Evolutionary conservation across 345 rosid genomes (phyloP).

Genomic region (Syzygium aqueum): DNA sequence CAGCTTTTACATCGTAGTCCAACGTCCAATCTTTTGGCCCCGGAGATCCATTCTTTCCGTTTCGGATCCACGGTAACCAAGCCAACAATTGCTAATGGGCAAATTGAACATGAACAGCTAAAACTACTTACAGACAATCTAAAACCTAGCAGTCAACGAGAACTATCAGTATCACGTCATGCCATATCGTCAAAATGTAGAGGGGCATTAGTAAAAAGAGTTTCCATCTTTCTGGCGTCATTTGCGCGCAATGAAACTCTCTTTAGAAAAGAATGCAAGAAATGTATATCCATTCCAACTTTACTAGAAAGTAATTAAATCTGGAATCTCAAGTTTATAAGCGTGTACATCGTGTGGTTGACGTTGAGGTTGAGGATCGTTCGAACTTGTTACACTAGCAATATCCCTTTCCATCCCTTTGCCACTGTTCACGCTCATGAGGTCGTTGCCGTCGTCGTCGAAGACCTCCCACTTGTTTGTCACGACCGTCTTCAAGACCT

Average conservation of each 20-base stretch:
- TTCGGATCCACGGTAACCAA: too few relatives aligned
- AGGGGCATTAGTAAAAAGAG: neutral
- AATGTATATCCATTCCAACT: neutral
- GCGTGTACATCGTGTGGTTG: slow-evolving; percentile 8
- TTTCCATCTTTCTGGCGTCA: neutral
- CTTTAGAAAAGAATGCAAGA: neutral
- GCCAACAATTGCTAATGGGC: neutral
- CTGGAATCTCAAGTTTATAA: slow-evolving; percentile 24
- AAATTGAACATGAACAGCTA: neutral
- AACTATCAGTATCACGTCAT: neutral
- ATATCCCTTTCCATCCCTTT: neutral
- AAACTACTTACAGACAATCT: neutral
- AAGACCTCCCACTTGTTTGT: slow-evolving; percentile 58
- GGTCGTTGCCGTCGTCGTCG: slow-evolving; percentile 22
- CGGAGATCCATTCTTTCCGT: too few relatives aligned
- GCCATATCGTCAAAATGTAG: neutral
- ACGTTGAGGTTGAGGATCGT: neutral
- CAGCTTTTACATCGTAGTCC: too few relatives aligned
- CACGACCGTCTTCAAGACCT: slow-evolving; percentile 26
- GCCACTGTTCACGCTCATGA: neutral
- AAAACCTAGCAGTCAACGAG: neutral
- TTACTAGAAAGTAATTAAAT: slow-evolving; percentile 35
- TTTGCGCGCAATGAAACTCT: neutral
- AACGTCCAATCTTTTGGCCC: too few relatives aligned
- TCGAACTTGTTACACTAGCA: neutral